Percentiles rank a stretch among this genome's conserved stretches.
Conservation (phyloP, 106 monocot species). For the Vanilla planifolia region DNA sequence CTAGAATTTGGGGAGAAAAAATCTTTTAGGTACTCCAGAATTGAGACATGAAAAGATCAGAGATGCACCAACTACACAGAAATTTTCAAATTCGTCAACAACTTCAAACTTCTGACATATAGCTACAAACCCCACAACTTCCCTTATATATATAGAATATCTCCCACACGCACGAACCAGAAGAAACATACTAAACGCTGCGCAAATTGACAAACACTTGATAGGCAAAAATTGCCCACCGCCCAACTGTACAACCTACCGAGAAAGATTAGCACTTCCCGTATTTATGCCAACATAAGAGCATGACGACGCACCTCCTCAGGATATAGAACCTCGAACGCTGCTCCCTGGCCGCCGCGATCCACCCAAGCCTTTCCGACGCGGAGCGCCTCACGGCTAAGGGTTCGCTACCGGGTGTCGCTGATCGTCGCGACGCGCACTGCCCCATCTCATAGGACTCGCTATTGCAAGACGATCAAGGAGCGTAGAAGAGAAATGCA, state of each 20-base stretch:
- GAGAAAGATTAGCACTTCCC: slow-evolving; percentile 10
- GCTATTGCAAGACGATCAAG: not conserved
- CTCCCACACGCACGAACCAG: not conserved
- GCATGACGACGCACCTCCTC: slow-evolving; percentile 32
- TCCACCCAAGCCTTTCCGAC: slow-evolving; percentile 14
- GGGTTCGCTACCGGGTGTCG: not conserved
- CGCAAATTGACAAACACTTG: slow-evolving; percentile 7
- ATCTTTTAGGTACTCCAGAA: no score
- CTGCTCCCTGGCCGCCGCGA: slow-evolving; percentile 30
- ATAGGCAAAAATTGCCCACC: not conserved
- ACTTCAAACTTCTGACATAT: not conserved
- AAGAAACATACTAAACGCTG: not conserved
- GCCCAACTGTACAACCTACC: no score
- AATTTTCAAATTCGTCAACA: not conserved
- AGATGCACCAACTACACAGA: no score
- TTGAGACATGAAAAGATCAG: no score
- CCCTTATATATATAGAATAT: slow-evolving; percentile 1
- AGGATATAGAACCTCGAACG: slow-evolving; percentile 33
- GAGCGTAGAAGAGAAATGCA: not conserved
- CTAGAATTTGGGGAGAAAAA: no score
- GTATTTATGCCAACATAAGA: slow-evolving; percentile 19
- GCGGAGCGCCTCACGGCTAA: not conserved
- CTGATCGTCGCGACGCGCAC: slow-evolving; percentile 4
- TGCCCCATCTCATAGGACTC: slow-evolving; percentile 14
- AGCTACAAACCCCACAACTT: not conserved